A percentile compares a stretch with the other conserved stretches of the same genome.
Evolutionary conservation across 257 asterid genomes (phyloP).

Genomic region (Lantana camara): DNA sequence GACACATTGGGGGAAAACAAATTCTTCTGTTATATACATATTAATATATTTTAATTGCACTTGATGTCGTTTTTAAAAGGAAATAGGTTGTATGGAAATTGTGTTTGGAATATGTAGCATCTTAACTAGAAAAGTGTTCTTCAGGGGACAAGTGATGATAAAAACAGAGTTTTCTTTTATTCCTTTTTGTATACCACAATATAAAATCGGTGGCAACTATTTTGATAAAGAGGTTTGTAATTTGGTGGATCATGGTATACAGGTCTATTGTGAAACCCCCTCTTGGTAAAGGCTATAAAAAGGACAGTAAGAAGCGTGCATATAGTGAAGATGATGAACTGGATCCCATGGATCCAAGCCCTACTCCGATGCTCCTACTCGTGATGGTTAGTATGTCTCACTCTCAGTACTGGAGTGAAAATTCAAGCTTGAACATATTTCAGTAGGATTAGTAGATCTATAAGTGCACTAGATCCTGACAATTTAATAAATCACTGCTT

Average conservation of each 20-base stretch:
- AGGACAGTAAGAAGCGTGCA: slow-evolving; percentile 75
- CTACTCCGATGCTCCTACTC: slow-evolving; percentile 98
- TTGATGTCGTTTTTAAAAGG: no score
- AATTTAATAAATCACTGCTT: slow-evolving; percentile 26
- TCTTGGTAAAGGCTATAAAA: slow-evolving; percentile 64
- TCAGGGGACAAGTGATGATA: no score
- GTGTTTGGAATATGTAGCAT: background rate
- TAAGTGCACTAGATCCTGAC: no score
- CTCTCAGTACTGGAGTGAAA: background rate
- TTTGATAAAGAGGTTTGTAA: no score
- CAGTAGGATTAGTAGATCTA: no score
- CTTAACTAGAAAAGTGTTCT: no score
- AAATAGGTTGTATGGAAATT: slow-evolving; percentile 1
- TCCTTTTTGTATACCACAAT: background rate
- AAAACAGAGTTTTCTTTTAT: background rate
- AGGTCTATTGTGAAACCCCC: slow-evolving; percentile 88
- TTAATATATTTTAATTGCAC: slow-evolving; percentile 18
- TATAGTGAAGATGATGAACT: slow-evolving; percentile 79
- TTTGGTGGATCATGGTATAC: slow-evolving; percentile 25
- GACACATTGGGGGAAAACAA: background rate
- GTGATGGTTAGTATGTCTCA: slow-evolving; percentile 87
- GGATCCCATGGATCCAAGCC: slow-evolving; percentile 99
- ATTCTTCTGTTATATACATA: background rate
- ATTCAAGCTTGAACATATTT: slow-evolving; percentile 12
- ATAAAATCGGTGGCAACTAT: background rate